Percentiles rank a stretch among this genome's conserved stretches.
These are phyloP conservation scores for Cyphellophora attinorum DNA, from an alignment of 2,329 filamentous ascomycete genomes.

Conservation along the genomic window DNA sequence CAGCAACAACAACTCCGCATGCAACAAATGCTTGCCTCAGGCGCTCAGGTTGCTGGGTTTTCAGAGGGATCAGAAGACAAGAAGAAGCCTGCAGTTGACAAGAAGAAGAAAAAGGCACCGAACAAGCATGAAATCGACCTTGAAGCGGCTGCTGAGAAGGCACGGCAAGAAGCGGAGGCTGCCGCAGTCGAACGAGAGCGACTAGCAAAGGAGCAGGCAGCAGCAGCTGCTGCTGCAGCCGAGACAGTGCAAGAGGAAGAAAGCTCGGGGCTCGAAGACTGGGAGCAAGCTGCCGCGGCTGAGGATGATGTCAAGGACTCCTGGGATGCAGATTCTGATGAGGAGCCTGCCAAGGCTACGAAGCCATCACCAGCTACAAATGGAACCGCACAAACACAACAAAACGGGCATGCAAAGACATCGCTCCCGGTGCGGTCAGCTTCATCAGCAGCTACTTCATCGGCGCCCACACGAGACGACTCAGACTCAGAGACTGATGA, in stretches of 20 bases:
- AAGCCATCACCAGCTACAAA: slow-evolving; percentile 9
- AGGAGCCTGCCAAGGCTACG: slow-evolving; percentile 41
- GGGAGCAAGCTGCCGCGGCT: slow-evolving; percentile 69
- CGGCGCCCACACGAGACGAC: slow-evolving; percentile 20
- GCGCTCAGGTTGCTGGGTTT: slow-evolving; percentile 36
- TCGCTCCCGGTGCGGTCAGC: slow-evolving; percentile 4
- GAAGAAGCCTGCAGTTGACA: slow-evolving; percentile 63
- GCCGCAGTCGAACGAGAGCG: slow-evolving; percentile 49
- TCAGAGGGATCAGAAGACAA: slow-evolving; percentile 61
- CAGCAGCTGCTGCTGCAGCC: slow-evolving; percentile 66
- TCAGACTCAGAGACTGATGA: slow-evolving; percentile 50
- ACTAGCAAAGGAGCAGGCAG: slow-evolving; percentile 61
- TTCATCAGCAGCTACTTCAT: background rate
- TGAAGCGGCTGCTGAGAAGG: slow-evolving; percentile 37
- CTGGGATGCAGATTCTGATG: slow-evolving; percentile 82
- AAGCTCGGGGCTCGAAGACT: slow-evolving; percentile 57
- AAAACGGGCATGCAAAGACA: slow-evolving; percentile 6
- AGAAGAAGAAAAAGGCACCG: slow-evolving; percentile 61
- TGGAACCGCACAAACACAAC: slow-evolving; percentile 15
- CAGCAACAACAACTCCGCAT: slow-evolving; percentile 37
- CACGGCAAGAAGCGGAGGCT: slow-evolving; percentile 34
- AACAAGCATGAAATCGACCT: slow-evolving; percentile 51
- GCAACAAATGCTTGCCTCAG: slow-evolving; percentile 40
- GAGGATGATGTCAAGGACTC: slow-evolving; percentile 79
- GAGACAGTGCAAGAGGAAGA: slow-evolving; percentile 58